Conservation (phyloP, 345 rosid species). For the Boechera stricta region DNA sequence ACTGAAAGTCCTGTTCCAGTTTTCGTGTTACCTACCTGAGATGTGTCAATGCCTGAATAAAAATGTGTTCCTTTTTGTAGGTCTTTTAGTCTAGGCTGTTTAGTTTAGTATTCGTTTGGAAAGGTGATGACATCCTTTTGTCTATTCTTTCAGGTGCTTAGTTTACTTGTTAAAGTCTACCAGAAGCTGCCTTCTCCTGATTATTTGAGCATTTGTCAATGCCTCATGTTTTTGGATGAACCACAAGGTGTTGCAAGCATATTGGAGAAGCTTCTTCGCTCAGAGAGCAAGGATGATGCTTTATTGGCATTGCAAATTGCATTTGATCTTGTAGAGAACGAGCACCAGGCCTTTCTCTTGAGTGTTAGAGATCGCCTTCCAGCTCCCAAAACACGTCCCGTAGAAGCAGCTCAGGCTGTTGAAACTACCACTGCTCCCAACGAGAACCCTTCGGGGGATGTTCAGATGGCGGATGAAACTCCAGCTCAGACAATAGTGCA, state of each 20-base stretch:
- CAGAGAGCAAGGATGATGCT: slow-evolving; percentile 84
- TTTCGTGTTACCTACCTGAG: neutral
- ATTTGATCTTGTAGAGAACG: slow-evolving; percentile 97
- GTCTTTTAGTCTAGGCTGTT: neutral
- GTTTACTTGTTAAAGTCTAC: slow-evolving; percentile 86
- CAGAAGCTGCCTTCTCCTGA: slow-evolving; percentile 93
- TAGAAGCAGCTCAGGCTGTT: slow-evolving; percentile 61
- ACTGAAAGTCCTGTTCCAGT: slow-evolving; percentile 7
- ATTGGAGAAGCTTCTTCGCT: slow-evolving; percentile 91
- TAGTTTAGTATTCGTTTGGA: slow-evolving; percentile 17
- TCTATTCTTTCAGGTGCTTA: slow-evolving; percentile 73
- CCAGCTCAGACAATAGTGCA: slow-evolving; percentile 50
- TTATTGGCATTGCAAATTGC: slow-evolving; percentile 91
- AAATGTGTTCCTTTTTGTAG: neutral
- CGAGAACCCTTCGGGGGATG: slow-evolving; percentile 72
- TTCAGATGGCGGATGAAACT: slow-evolving; percentile 82
- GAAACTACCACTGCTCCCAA: slow-evolving; percentile 56
- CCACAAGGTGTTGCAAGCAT: slow-evolving; percentile 85
- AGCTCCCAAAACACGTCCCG: slow-evolving; percentile 61
- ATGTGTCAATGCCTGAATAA: neutral
- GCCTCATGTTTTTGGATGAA: slow-evolving; percentile 96
- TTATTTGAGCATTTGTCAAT: slow-evolving; percentile 93
- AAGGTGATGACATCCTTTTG: slow-evolving; percentile 24
- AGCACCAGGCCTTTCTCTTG: slow-evolving; percentile 96
- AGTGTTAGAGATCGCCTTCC: slow-evolving; percentile 88